A percentile compares a stretch with the other conserved stretches of the same genome.
These are phyloP conservation scores for Chlorella sp. DNA, from an alignment of 139 green algal species.

Conservation along the genomic window DNA sequence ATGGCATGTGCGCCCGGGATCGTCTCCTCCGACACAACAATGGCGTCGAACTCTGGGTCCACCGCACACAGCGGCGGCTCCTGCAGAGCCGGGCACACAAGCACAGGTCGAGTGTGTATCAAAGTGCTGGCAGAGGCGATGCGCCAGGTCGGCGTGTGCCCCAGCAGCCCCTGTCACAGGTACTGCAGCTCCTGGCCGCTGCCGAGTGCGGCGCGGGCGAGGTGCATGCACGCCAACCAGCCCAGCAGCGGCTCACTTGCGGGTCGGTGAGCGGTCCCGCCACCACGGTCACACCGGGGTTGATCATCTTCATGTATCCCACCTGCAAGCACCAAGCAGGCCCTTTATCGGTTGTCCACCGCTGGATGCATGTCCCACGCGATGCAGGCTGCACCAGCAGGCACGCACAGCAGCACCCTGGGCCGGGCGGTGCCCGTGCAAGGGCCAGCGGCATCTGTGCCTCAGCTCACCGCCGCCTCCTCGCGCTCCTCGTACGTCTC, in stretches of 20 bases:
- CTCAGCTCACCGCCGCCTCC: slow-evolving; percentile 33
- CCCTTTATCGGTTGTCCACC: too few relatives aligned
- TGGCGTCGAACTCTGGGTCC: slow-evolving; percentile 72
- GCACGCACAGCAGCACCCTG: too few relatives aligned
- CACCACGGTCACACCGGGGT: slow-evolving; percentile 57
- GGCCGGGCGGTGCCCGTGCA: too few relatives aligned
- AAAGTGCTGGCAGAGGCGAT: too few relatives aligned
- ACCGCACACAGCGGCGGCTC: slow-evolving; percentile 79
- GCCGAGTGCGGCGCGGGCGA: too few relatives aligned
- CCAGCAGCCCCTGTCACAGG: too few relatives aligned
- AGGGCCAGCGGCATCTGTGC: too few relatives aligned
- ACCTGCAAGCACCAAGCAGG: slow-evolving; percentile 12
- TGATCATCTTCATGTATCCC: slow-evolving; percentile 69
- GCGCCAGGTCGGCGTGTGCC: too few relatives aligned
- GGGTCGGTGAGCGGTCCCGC: slow-evolving; percentile 75
- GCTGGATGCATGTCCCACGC: too few relatives aligned
- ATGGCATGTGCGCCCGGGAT: slow-evolving; percentile 76
- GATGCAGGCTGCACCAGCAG: too few relatives aligned
- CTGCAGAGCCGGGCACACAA: slow-evolving; percentile 16
- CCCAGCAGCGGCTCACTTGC: slow-evolving; percentile 52
- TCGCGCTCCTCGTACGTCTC: slow-evolving; percentile 71
- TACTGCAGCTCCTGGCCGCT: too few relatives aligned
- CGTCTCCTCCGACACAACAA: slow-evolving; percentile 93
- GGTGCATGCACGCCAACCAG: background rate
- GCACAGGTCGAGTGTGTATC: too few relatives aligned